These are phyloP conservation scores for Penicillium arizonense DNA, from an alignment of 495 filamentous ascomycete genomes.

Conservation along the genomic window DNA sequence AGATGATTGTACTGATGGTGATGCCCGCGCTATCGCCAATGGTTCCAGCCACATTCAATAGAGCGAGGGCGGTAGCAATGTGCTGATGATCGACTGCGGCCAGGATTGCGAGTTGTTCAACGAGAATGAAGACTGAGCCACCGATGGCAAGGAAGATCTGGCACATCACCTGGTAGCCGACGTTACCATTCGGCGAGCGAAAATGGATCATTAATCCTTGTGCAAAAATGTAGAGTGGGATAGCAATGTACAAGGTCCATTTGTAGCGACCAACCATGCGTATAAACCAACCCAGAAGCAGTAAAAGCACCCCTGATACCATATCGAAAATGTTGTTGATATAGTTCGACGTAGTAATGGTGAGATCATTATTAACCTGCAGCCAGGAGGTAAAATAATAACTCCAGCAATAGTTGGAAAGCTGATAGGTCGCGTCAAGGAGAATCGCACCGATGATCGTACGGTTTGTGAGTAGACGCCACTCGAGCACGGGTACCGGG, in stretches of 20 bases:
- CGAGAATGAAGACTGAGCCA: slow-evolving; percentile 56
- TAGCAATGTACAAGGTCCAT: slow-evolving; percentile 49
- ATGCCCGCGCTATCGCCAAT: slow-evolving; percentile 65
- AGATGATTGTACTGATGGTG: slow-evolving; percentile 59
- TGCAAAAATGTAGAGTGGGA: slow-evolving; percentile 54
- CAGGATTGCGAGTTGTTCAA: slow-evolving; percentile 62
- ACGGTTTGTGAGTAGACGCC: slow-evolving; percentile 38
- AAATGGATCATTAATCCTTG: slow-evolving; percentile 59
- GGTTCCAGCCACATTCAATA: slow-evolving; percentile 56
- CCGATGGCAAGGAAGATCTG: slow-evolving; percentile 67
- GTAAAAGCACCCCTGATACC: slow-evolving; percentile 35
- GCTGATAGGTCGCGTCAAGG: slow-evolving; percentile 50
- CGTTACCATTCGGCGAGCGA: slow-evolving; percentile 51
- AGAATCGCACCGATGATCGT: slow-evolving; percentile 55
- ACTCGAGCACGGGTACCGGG: slow-evolving; percentile 51
- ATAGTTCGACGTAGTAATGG: slow-evolving; percentile 50
- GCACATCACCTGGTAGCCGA: slow-evolving; percentile 67
- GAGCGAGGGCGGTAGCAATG: slow-evolving; percentile 60
- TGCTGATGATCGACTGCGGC: slow-evolving; percentile 60
- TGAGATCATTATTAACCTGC: slow-evolving; percentile 63
- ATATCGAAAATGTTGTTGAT: slow-evolving; percentile 48
- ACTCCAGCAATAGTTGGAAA: slow-evolving; percentile 40
- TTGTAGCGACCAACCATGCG: slow-evolving; percentile 50
- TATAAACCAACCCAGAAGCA: slow-evolving; percentile 51
- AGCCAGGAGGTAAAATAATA: slow-evolving; percentile 61